phyloP scores from a whole-genome alignment of 768 basidiomycete species.

The Psilocybe sp. region DNA sequence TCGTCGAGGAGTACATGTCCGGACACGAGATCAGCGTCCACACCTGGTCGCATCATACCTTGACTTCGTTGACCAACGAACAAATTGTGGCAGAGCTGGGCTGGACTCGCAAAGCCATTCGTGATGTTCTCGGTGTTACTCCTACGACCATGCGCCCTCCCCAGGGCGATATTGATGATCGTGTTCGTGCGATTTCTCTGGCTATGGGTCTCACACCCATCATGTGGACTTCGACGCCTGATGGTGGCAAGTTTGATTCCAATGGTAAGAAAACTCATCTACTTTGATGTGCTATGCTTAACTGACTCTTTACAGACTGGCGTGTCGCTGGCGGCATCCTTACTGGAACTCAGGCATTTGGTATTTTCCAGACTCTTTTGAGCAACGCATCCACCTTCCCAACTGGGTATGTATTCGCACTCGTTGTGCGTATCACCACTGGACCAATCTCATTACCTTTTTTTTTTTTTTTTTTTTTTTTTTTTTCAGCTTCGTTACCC shows the following conservation, averaged over 20 bases:
- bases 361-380: constrained; percentile 73
- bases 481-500: constrained; percentile 69
- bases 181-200: constrained; percentile 84
- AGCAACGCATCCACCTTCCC: constrained; percentile 56
- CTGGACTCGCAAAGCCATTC: constrained; percentile 87
- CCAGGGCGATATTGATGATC: constrained; percentile 85
- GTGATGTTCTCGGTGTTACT: constrained; percentile 69
- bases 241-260: constrained; percentile 62
- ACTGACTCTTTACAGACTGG: constrained; percentile 59
- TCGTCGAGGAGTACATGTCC: constrained; percentile 76
- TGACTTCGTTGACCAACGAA: constrained; percentile 71
- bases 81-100: constrained; percentile 92
- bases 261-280: constrained; percentile 43
- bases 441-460: too few relatives aligned
- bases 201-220: constrained; percentile 92
- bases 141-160: constrained; percentile 80
- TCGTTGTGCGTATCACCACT: too few relatives aligned
- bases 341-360: constrained; percentile 54
- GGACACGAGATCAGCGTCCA: constrained; percentile 83
- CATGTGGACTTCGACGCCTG: constrained; percentile 76
- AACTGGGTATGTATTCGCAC: constrained; percentile 42
- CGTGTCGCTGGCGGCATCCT: constrained; percentile 73
- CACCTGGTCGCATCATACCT: constrained; percentile 86
- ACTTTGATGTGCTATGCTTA: constrained; percentile 38
- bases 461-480: constrained; percentile 3